These are phyloP conservation scores for Periconia digitata DNA, from an alignment of 2,329 filamentous ascomycete species.

Conservation along the genomic window DNA sequence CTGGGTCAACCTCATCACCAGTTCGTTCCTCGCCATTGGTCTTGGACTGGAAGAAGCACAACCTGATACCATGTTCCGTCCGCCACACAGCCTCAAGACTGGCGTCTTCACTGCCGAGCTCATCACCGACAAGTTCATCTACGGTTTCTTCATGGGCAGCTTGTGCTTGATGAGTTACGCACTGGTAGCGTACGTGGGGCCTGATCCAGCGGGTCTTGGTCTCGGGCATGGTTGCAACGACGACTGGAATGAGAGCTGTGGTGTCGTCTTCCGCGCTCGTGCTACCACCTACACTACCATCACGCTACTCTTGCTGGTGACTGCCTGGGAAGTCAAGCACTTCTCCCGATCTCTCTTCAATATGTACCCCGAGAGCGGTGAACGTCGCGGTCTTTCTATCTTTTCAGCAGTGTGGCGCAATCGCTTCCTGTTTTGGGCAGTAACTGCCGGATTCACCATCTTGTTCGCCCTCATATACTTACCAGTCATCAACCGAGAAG, in stretches of 20 bases:
- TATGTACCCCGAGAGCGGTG: conserved; percentile 42
- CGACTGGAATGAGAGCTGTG: conserved; percentile 45
- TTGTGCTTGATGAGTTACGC: conserved; percentile 50
- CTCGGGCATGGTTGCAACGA: conserved; percentile 50
- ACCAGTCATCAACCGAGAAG: conserved; percentile 47
- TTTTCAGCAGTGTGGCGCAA: conserved; percentile 46
- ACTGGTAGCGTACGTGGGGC: conserved; percentile 46
- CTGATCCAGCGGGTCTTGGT: conserved; percentile 41
- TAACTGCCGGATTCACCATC: conserved; percentile 43
- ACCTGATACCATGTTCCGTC: conserved; percentile 49
- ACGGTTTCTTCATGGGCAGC: conserved; percentile 49
- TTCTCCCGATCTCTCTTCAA: conserved; percentile 49
- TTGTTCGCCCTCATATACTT: conserved; percentile 51
- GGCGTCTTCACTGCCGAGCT: conserved; percentile 51
- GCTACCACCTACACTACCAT: conserved; percentile 50
- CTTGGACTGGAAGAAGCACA: conserved; percentile 51
- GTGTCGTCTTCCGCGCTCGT: conserved; percentile 54
- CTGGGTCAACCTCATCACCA: conserved; percentile 52
- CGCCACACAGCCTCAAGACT: conserved; percentile 46
- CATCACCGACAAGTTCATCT: conserved; percentile 52
- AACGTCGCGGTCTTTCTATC: conserved; percentile 33
- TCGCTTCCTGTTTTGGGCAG: conserved; percentile 49
- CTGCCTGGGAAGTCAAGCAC: conserved; percentile 53
- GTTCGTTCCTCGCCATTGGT: conserved; percentile 51
- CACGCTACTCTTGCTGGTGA: conserved; percentile 48